Evolutionary conservation across 768 basidiomycete species (phyloP), one percentile per base, ranked within the genome.

Genomic region (Rhizopogon vinicolor): DNA sequence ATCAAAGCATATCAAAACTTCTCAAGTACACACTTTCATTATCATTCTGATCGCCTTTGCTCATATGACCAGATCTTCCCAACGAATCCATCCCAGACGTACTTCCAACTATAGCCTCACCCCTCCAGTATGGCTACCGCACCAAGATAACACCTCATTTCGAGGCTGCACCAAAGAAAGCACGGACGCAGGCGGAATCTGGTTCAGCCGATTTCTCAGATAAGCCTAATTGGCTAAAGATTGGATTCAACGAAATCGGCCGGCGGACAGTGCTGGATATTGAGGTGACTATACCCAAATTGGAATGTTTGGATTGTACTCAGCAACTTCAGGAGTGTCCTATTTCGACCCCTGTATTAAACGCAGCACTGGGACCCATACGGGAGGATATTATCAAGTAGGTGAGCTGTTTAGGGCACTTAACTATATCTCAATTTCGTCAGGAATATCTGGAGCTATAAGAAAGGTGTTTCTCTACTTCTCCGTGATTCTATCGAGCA

Each of bases 141-240:
- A 99, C 97, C 2, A 99, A 99, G 73, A 86, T 99, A 52, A 98
- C 97, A 0, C 97, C 97, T 0, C 97, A 99, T 68, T 98, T 98
- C 58, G 91, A 94, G 22, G 80, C 85, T 0, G 86, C 93, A 0
- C 80, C 82, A 1, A 83, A 77, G 53, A 73, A 66, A 46, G 63
- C 68, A 40, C 61, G 64, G n/a, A 51, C 13, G 39, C 43, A 52
- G 18, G 52, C 49, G 1, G 46, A 49, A 9, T 22, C 46, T 16
- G 50, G 54, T 12, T 46, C 50, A 9, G 8, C 37, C 3, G 13
- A 56, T 8, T 6, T 33, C 8, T 40, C 49, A n/a, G 51, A 57
- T 13, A 78, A 76, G 56, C 84, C 87, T 12, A 75, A 81, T 43
- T 91, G 91, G 83, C 70, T 93, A 22, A 83, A 85, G 42, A 95